Evolutionary conservation across 1,139 yeast species (phyloP).

Genomic region (Meyerozyma sp.): DNA sequence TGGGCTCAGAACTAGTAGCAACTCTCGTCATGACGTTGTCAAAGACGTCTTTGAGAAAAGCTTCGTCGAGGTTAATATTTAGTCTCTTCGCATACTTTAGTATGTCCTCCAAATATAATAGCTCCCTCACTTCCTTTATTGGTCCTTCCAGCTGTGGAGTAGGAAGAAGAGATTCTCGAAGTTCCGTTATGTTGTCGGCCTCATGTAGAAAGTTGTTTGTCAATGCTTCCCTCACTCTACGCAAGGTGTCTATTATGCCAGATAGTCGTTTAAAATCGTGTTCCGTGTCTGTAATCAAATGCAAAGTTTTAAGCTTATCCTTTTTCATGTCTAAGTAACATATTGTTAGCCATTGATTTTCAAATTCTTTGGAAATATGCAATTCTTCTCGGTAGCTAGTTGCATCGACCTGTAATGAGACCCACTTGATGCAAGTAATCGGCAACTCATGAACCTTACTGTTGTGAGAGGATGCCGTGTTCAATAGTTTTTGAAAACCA

Average conservation of each 20-base stretch:
- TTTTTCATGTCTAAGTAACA: conserved; percentile 60
- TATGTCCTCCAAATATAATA: conserved; percentile 64
- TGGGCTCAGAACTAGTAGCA: conserved; percentile 3
- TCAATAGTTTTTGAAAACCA: conserved; percentile 10
- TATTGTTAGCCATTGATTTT: conserved; percentile 73
- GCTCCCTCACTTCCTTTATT: conserved; percentile 21
- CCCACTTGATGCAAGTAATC: conserved; percentile 69
- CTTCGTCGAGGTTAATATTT: conserved; percentile 52
- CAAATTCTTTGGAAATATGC: conserved; percentile 61
- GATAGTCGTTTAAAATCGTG: conserved; percentile 56
- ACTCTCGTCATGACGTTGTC: conserved; percentile 35
- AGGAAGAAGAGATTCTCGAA: conserved; percentile 17
- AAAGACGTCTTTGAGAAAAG: conserved; percentile 33
- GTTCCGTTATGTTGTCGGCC: conserved; percentile 34
- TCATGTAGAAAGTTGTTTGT: conserved; percentile 27
- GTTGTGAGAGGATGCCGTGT: conserved; percentile 14
- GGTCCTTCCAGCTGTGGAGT: conserved; percentile 13
- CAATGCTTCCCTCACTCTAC: conserved; percentile 29
- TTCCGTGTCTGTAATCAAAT: conserved; percentile 65
- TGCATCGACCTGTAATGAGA: conserved; percentile 67
- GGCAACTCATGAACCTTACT: conserved; percentile 41
- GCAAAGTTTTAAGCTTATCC: conserved; percentile 54
- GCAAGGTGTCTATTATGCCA: conserved; percentile 51
- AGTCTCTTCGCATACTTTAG: conserved; percentile 58
- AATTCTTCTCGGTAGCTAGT: conserved; percentile 80